Conservation (phyloP, 2,329 filamentous ascomycete species). For the Leptoxyphium fumago region DNA sequence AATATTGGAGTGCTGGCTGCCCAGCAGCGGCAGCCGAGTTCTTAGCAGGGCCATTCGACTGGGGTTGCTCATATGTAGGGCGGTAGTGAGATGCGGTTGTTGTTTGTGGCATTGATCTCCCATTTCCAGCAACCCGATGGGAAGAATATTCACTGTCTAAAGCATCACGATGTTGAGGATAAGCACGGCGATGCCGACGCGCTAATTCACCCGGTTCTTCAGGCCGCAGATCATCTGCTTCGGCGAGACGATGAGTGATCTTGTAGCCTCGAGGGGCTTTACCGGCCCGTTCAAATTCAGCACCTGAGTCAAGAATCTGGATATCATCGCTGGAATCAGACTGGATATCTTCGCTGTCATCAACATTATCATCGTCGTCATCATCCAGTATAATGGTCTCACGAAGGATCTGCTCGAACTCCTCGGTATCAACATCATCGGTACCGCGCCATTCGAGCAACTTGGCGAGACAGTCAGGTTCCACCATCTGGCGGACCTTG, state of each 20-base stretch:
- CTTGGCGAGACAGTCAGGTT: slow-evolving; percentile 40
- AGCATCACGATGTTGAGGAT: slow-evolving; percentile 3
- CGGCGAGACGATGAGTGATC: slow-evolving; percentile 14
- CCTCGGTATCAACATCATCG: slow-evolving; percentile 28
- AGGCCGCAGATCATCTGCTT: slow-evolving; percentile 13
- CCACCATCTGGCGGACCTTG: slow-evolving; percentile 40
- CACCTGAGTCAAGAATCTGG: not conserved
- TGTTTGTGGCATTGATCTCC: not conserved
- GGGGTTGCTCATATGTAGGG: slow-evolving; percentile 1
- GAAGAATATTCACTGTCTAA: not conserved
- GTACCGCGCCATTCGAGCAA: slow-evolving; percentile 49
- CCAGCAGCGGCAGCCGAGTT: too few relatives aligned
- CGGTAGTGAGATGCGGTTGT: not conserved
- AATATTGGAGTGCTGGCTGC: too few relatives aligned
- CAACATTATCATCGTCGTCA: slow-evolving; percentile 44
- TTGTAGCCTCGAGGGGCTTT: slow-evolving; percentile 11
- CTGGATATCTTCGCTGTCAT: slow-evolving; percentile 23
- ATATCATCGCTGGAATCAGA: slow-evolving; percentile 1
- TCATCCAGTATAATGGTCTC: slow-evolving; percentile 51
- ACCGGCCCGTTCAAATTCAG: slow-evolving; percentile 9
- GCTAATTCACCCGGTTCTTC: slow-evolving; percentile 13
- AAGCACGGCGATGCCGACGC: not conserved
- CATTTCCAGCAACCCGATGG: not conserved
- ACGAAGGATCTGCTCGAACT: slow-evolving; percentile 46
- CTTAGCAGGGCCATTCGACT: too few relatives aligned